Evolutionary conservation across 2,329 filamentous ascomycete species (phyloP), one percentile per base, ranked within the genome.

Genomic region (Metarhizium anisopliae): DNA sequence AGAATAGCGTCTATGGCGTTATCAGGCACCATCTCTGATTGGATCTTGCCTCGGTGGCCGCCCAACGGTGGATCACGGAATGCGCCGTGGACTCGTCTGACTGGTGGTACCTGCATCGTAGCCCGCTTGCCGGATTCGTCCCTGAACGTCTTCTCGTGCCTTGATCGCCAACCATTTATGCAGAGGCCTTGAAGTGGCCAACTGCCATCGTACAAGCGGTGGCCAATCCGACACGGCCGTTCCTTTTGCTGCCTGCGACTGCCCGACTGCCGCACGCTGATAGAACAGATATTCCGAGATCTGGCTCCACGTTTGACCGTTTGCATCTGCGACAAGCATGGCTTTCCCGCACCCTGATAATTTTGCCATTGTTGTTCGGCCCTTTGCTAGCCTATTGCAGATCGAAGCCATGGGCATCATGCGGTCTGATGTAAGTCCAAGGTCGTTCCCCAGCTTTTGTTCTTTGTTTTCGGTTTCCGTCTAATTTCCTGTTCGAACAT

Each of bases 21-120:
- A 54, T 50, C 58, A 61, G 59, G 62, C 59, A 60, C 55, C 54
- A 30, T 35, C 54, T n/a, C 20, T 62, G 62, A 63, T 63, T 63
- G 61, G 62, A 50, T 20, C 20, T 45, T 4, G 18, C 30, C 6
- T n/a, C 47, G 38, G 18, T n/a, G 47, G 10, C 51, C 59, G 53
- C 32, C 53, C 53, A 45, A 40, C 35, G 47, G 61, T 58, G 60
- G 61, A 57, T 50, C 54, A 47, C n/a, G 43, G 25, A 35, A 52
- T 38, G 45, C 43, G 32, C 51, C 56, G 55, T 53, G 38, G 40
- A 47, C 25, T 29, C 30, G 51, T 54, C 49, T 60, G 56, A 62
- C 53, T 61, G 61, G 60, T 51, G 53, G 60, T 60, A 58, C 60
- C 60, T 62, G 59, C 56, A 56, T 59, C 53, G 51, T 47, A 42